Evolutionary conservation across 176 grass and related monocot species (phyloP), one percentile per base, ranked within the genome.

Genomic region (Oropetium thomaeum): DNA sequence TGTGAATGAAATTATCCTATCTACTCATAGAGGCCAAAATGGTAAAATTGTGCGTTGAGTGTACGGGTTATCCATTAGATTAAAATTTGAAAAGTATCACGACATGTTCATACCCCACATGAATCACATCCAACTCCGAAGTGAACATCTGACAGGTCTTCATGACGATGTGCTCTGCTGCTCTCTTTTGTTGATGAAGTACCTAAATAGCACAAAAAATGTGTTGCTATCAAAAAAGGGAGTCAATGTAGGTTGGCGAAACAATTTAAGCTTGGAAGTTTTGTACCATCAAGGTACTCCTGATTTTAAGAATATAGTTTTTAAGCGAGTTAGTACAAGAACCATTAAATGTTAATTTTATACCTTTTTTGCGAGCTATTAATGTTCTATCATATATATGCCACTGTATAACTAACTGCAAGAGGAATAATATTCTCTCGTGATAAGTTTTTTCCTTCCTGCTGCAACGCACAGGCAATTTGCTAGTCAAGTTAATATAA

Each of bases 51-150:
- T 65, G 17, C 7, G n/a, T 40, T 68, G 11, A 11, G 67, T 45
- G 25, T 30, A 90, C 69, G 15, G 15, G 40, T 69, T 39, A 13
- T 48, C 68, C 53, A 16, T 81, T 44, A 69, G 10, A 38, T 74
- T 31, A 75, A 51, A 40, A 63, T 8, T 28, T 3, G 2, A 35
- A 49, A 47, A 59, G n/a, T 7, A 10, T 37, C 55, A 62, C 48
- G 23, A 38, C 10, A 40, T 37, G 55, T 19, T 84, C 91, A 70
- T 98, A 99, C 96, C 89, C 96, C 96, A 73, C 96, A 99, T 53
- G 83, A 79, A 77, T 99, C 96, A 2, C 96, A 99, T 35, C 91
- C 96, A 73, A 95, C 82, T 42, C 89, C 87, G 62, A 82, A 4
- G 35, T 99, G 89, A 88, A 90, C 25, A 76, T 90, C 49, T 33